Evolutionary conservation across 108 stramenopile species (phyloP), one percentile per base, ranked within the genome.

Genomic region (Asterionellopsis glacialis): DNA sequence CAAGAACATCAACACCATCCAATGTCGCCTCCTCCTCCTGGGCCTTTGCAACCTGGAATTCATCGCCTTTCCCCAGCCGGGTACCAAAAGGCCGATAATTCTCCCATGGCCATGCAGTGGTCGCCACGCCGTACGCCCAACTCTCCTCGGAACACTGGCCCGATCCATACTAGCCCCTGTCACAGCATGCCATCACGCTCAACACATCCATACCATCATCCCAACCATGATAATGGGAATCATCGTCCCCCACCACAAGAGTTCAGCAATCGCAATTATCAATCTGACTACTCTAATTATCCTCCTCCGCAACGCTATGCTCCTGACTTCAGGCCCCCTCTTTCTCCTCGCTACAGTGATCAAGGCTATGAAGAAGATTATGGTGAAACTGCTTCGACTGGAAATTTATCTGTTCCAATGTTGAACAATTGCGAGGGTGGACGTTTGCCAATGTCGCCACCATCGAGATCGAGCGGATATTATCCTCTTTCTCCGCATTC

Each of bases 51-150:
- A 19, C 25, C 21, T 54, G 52, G 52, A 4, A 15, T 15, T 25
- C 52, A 54, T 22, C 5, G 25, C 6, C 22, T 54, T 5, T 26
- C 52, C 1, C 52, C 52, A 15, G 52, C 52, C 25, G 52, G 52
- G 15, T 22, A 25, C 25, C 25, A 54, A 4, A 15, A 54, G n/a
- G 19, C 15, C 11, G 15, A 23, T 4, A 27, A 27, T 23, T 2
- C 53, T 9, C 25, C 53, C 4, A n/a, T 5, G 2, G 1, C 53
- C 22, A 15, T 54, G 24, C 25, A 16, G 11, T 54, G 25, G 25
- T 27, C 22, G 9, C 53, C 22, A 54, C 15, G 53, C 5, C 47
- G 9, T 22, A 23, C 22, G 4, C 24, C 47, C 21, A 21, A 4
- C 9, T 16, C 16, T 9, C 21, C 21, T 16, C 47, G 47, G 16